Evolutionary conservation across 2,329 filamentous ascomycete genomes (phyloP), one percentile per base, ranked within the genome.

Genomic region (Aspergillus pseudoglaucus): DNA sequence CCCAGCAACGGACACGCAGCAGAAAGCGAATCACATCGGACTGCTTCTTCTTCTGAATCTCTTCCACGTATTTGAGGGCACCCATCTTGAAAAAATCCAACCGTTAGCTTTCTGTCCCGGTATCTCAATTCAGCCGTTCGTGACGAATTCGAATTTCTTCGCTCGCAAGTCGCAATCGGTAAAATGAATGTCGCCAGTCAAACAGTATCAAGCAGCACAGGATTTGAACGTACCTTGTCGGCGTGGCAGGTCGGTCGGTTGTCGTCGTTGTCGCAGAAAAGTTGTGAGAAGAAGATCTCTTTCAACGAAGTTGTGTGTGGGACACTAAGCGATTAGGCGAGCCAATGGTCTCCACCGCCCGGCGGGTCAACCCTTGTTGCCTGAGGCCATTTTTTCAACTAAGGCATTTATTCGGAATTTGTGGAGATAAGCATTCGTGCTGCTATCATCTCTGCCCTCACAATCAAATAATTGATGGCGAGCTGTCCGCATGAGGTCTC

Each of bases 1-100:
- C 93, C 93, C 93, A 98, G 90, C 93, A 98, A 81, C 93, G 90
- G 74, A 95, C 90, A 77, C 90, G 91, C 78, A 96, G 89, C 80
- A 98, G 87, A 85, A 98, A 98, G 82, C 90, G 90, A 82, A 97
- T 88, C 74, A 98, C 87, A 84, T 98, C 93, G 77, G 89, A 95
- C 87, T 98, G 93, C 90, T 98, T 98, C 89, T 95, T 96, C 90
- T 98, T 97, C 79, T 96, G 90, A 82, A 98, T 87, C 85, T 98
- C 93, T 85, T 98, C 94, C 80, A 98, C 89, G 83, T 95, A 98
- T 82, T 98, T 98, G 78, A 96, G 89, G 82, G 91, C 91, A 88
- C 93, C 93, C 93, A 96, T 96, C 84, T 91, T 52, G 47, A 57
- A 35, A 48, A 52, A 47, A 30, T 53, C 43, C 32, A 44, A 40